Conservation (phyloP, 2,329 filamentous ascomycete species). For the Pseudogymnoascus verrucosus region DNA sequence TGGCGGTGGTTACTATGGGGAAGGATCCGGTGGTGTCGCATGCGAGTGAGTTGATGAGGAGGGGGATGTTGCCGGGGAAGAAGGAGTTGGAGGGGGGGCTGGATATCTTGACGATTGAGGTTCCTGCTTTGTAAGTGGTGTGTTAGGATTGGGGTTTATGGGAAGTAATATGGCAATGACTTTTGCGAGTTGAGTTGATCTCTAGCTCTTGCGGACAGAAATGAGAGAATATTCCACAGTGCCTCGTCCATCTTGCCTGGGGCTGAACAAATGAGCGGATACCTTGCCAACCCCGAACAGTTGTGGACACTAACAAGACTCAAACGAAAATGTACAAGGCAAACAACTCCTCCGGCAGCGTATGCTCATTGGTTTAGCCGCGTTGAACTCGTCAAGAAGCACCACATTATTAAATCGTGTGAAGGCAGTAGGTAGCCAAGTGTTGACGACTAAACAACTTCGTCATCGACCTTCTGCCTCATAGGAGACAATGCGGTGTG, state of each 20-base stretch:
- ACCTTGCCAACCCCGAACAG: neutral
- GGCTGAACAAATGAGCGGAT: neutral
- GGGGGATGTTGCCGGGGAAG: constrained; percentile 76
- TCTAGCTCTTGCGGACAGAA: neutral
- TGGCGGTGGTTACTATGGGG: constrained; percentile 86
- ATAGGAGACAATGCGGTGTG: neutral
- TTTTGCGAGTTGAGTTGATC: neutral
- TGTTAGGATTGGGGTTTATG: neutral
- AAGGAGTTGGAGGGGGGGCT: constrained; percentile 59
- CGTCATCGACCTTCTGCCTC: neutral
- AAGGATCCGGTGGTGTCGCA: constrained; percentile 82
- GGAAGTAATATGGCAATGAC: neutral
- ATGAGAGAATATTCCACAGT: neutral
- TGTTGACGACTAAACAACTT: neutral
- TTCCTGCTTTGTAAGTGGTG: constrained; percentile 15
- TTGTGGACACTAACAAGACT: neutral
- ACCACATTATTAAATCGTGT: neutral
- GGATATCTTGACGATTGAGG: constrained; percentile 23
- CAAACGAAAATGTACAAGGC: too few relatives aligned
- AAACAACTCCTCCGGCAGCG: too few relatives aligned
- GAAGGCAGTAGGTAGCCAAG: neutral
- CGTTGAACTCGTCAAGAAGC: neutral
- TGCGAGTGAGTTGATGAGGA: constrained; percentile 74
- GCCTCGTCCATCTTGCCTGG: neutral
- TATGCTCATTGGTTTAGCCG: too few relatives aligned